Evolutionary conservation across 2,329 filamentous ascomycete genomes (phyloP).

Genomic region (Acrodontium crateriforme): DNA sequence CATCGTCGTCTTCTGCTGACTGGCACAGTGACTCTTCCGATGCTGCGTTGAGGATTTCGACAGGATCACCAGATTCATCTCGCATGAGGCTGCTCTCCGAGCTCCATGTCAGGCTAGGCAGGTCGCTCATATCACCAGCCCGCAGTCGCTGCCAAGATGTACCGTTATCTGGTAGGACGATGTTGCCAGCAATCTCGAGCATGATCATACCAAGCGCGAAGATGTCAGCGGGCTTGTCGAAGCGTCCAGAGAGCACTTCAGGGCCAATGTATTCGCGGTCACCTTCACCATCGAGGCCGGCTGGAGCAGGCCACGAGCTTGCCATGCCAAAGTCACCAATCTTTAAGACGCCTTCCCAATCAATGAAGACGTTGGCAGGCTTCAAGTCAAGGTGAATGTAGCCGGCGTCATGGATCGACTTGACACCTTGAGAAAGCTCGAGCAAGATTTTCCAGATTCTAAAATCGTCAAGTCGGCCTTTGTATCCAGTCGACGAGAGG

Average conservation of each 20-base stretch:
- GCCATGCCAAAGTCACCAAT: slow-evolving; percentile 82
- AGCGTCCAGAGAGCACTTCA: slow-evolving; percentile 74
- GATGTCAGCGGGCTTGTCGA: slow-evolving; percentile 82
- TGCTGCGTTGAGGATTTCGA: slow-evolving; percentile 21
- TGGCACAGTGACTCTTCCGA: slow-evolving; percentile 14
- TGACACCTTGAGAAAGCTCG: slow-evolving; percentile 67
- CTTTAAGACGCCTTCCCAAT: slow-evolving; percentile 67
- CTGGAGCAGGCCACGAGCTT: slow-evolving; percentile 59
- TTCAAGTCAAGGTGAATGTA: slow-evolving; percentile 80
- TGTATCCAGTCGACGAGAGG: slow-evolving; percentile 65
- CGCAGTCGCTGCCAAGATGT: slow-evolving; percentile 80
- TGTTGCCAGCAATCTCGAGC: slow-evolving; percentile 87
- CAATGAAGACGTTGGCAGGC: slow-evolving; percentile 71
- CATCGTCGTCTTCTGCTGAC: slow-evolving; percentile 23
- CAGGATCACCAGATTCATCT: slow-evolving; percentile 57
- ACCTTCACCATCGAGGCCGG: slow-evolving; percentile 75
- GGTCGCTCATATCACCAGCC: slow-evolving; percentile 74
- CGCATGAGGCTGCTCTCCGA: slow-evolving; percentile 55
- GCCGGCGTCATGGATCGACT: slow-evolving; percentile 76
- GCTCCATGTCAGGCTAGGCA: slow-evolving; percentile 77
- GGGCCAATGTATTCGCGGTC: slow-evolving; percentile 94
- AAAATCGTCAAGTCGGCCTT: slow-evolving; percentile 86
- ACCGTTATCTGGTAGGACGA: slow-evolving; percentile 85
- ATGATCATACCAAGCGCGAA: slow-evolving; percentile 92
- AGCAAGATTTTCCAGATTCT: slow-evolving; percentile 96